Evolutionary conservation across 352 stramenopile species (phyloP).

Genomic region (Lagenidium sp.): DNA sequence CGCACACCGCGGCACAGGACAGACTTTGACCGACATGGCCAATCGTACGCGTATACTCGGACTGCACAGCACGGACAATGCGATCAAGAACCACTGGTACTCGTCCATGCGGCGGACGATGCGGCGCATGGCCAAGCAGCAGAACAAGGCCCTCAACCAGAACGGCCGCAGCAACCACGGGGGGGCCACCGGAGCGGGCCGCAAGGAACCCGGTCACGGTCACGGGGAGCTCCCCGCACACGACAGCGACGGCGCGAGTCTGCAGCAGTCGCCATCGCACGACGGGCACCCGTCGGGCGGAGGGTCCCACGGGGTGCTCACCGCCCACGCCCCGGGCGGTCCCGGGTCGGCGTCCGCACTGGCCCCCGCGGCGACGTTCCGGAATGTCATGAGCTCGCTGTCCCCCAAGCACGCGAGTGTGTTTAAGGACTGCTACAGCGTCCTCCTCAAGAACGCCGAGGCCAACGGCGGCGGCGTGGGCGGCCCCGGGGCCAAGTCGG

Average conservation of each 20-base stretch:
- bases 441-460: conserved; percentile 53
- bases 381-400: conserved; percentile 31
- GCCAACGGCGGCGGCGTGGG: neutral
- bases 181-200: neutral
- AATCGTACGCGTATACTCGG: neutral
- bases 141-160: conserved; percentile 59
- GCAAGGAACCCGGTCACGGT: too few species aligned
- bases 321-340: neutral
- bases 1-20: too few species aligned
- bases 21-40: too few species aligned
- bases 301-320: neutral
- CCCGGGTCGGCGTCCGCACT: conserved; percentile 21
- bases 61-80: conserved; percentile 65
- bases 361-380: conserved; percentile 6
- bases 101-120: conserved; percentile 89
- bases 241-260: neutral
- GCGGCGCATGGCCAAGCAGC: conserved; percentile 82
- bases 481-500: neutral
- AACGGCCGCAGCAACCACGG: neutral
- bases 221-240: too few species aligned
- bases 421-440: conserved; percentile 75
- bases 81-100: conserved; percentile 90
- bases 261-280: neutral
- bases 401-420: conserved; percentile 50
- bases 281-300: neutral